Evolutionary conservation across 2,329 filamentous ascomycete genomes (phyloP), one percentile per base, ranked within the genome.

Genomic region (Stenocarpella maydis): DNA sequence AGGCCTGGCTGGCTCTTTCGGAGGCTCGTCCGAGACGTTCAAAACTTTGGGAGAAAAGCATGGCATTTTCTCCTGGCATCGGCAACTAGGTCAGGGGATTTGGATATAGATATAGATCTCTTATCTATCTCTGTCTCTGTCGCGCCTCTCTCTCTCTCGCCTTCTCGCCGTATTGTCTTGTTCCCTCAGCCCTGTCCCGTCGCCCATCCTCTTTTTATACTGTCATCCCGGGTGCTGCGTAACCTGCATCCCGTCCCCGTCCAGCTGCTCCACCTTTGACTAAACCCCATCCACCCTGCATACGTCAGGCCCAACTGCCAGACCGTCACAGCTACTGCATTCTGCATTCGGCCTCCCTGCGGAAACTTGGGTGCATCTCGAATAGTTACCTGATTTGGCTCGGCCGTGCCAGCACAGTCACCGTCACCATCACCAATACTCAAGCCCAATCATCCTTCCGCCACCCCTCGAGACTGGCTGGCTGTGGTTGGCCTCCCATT

Each of bases 301-400:
- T 58, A 58, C 65, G 43, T 67, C 41, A 58, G 43, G 50, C 41
- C n/a, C n/a, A n/a, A n/a, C n/a, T n/a, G n/a, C n/a, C n/a, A n/a
- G n/a, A n/a, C n/a, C n/a, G n/a, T n/a, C n/a, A n/a, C n/a, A 55
- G 64, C 34, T n/a, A 43, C 50, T 15, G n/a, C 26, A n/a, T 66
- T 24, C 50, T 66, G 52, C 50, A 66, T 54, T 45, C 47, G 41
- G 21, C 64, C 64, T 26, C 15, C 49, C 37, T 12, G 21, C 31
- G 31, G 24, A 24, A 47, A 19, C 5, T n/a, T 24, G 28, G 26
- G 21, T 66, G 10, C 37, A 54, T 66, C 31, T 54, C 52, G 21
- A 61, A 19, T 47, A 61, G 39, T 39, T 34, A 9, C 31, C 12
- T 47, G 41, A n/a, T 63, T 37, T 63, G 43, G 19, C 2, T 24